Percentiles rank a stretch among this genome's conserved stretches.
Evolutionary conservation across 495 filamentous ascomycete genomes (phyloP).

Genomic region (Barbatosphaeria neglecta): DNA sequence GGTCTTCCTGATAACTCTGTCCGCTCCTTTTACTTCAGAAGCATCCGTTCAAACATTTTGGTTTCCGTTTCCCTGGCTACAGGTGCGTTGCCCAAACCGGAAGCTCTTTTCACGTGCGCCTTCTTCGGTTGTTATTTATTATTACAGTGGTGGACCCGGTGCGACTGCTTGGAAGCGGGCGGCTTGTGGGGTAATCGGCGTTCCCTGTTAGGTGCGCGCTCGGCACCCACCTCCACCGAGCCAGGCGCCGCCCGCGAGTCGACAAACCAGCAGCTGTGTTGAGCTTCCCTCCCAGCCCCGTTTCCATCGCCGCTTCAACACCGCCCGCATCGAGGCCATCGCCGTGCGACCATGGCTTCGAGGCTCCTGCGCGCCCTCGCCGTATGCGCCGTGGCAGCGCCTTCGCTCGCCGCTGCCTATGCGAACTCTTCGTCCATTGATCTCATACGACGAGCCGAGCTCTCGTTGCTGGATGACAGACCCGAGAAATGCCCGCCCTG

Average conservation of each 20-base stretch:
- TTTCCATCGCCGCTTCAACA: background rate
- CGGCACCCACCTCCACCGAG: background rate
- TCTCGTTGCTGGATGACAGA: conserved; percentile 38
- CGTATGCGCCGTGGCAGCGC: conserved; percentile 27
- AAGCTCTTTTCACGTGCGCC: too few species aligned
- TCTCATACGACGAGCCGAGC: conserved; percentile 39
- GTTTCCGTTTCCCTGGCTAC: too few species aligned
- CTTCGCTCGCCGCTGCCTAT: conserved; percentile 27
- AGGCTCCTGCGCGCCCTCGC: conserved; percentile 18
- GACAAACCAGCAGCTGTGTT: background rate
- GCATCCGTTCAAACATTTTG: too few species aligned
- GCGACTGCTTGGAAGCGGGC: background rate
- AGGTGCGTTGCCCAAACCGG: too few species aligned
- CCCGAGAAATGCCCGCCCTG: conserved; percentile 54
- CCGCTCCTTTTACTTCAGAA: too few species aligned
- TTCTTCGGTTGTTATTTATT: too few species aligned
- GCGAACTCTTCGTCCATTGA: conserved; percentile 34
- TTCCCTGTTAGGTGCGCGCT: too few species aligned
- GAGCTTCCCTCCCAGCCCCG: background rate
- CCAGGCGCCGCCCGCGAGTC: background rate
- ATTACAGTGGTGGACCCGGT: too few species aligned
- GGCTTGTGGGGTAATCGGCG: too few species aligned
- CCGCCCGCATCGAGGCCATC: conserved; percentile 3
- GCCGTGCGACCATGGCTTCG: conserved; percentile 24
- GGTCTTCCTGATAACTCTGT: background rate